Evolutionary conservation across 495 filamentous ascomycete species (phyloP).

Genomic region (Penicillium antarcticum): DNA sequence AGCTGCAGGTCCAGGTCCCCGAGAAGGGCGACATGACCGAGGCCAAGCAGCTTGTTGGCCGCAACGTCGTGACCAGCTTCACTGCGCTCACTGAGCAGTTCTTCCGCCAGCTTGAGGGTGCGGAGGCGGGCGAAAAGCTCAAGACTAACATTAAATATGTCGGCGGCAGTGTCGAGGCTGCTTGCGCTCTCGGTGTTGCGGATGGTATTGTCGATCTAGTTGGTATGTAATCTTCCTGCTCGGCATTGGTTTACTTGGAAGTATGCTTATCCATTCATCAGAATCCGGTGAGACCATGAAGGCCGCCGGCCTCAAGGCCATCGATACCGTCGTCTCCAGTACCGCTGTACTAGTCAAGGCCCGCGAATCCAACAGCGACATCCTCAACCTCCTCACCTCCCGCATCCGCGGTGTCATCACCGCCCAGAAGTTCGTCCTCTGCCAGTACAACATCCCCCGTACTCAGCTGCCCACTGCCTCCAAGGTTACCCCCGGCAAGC

Average conservation of each 20-base stretch:
- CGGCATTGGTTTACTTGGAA: not conserved
- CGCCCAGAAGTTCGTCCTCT: constrained; percentile 91
- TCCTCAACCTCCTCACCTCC: constrained; percentile 76
- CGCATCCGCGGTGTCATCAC: constrained; percentile 91
- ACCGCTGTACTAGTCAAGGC: constrained; percentile 91
- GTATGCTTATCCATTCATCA: constrained; percentile 25
- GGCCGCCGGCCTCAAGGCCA: constrained; percentile 91
- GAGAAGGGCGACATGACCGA: constrained; percentile 70
- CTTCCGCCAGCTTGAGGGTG: constrained; percentile 71
- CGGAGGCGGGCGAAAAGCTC: constrained; percentile 30
- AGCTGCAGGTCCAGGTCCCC: constrained; percentile 92
- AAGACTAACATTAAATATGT: constrained; percentile 81
- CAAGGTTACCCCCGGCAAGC: constrained; percentile 87
- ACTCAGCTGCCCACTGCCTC: constrained; percentile 60
- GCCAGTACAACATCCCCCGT: constrained; percentile 91
- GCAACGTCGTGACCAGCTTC: constrained; percentile 94
- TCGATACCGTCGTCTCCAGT: constrained; percentile 86
- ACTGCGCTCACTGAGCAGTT: constrained; percentile 75
- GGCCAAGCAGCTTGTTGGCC: constrained; percentile 80
- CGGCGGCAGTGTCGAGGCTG: constrained; percentile 93
- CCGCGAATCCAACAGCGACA: constrained; percentile 72
- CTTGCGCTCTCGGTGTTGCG: constrained; percentile 91
- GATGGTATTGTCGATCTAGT: constrained; percentile 98
- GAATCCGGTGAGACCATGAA: constrained; percentile 99
- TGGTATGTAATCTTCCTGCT: constrained; percentile 47